Evolutionary conservation across 176 grass and related monocot genomes (phyloP), one percentile per base, ranked within the genome.

Genomic region (Chloris gayana): DNA sequence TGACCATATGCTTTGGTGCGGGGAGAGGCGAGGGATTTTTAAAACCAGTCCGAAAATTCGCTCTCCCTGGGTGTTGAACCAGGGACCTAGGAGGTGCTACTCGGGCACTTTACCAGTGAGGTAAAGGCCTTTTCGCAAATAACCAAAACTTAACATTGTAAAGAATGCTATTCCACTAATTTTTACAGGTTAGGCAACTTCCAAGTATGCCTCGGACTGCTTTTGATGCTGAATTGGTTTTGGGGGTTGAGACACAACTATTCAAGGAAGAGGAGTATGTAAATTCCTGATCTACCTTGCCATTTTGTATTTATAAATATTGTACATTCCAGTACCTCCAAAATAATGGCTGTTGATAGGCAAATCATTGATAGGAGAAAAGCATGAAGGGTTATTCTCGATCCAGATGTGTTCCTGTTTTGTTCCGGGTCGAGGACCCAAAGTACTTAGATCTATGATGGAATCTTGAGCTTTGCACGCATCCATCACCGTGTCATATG

Each of bases 401-500:
- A 72, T 80, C 77, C 26, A 69, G 71, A 54, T 58, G 14, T 51
- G 25, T 74, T 84, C 85, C 38, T 39, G 47, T 69, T 77, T 74
- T 45, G 86, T 81, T 14, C 2, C 12, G 69, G 89, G 87, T 25
- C 79, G 80, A 62, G 84, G 78, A 50, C 91, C 89, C 69, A 94
- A 66, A 79, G 25, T 47, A 86, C 69, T 81, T 27, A 82, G 44
- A 88, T 94, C 85, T 33, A 89, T 33, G 73, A 76, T 30, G 4
- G 76, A 75, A 61, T 80, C 89, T 70, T 72, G 80, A 83, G 65
- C 83, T 67, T 69, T 67, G 71, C 87, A 90, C 9, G 90, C 80
- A 57, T 83, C 84, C 17, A 85, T 47, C 29, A 98, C 84, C n/a
- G 82, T 70, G 30, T 98, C 86, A 56, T 93, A 91, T 39, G 92